These are phyloP conservation scores for Coix lacrymajobi DNA, from an alignment of 176 grass and related monocot species.

Conservation along the genomic window DNA sequence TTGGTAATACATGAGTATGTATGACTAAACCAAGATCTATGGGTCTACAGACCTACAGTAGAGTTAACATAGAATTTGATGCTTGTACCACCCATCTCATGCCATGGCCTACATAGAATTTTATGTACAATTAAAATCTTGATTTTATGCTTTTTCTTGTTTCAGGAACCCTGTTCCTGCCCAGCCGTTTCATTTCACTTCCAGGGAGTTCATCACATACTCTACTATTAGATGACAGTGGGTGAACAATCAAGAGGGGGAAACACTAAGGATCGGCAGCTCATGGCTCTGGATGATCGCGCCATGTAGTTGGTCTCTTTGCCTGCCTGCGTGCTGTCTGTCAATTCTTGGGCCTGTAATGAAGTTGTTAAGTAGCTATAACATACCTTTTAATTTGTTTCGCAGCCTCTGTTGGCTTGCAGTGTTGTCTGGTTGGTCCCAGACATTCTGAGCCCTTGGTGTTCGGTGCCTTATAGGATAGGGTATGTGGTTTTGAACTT, in stretches of 20 bases:
- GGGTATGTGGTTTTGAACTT: not conserved
- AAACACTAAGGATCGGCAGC: not conserved
- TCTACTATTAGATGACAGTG: constrained; percentile 54
- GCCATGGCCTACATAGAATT: not conserved
- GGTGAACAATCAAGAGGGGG: not conserved
- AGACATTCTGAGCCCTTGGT: not conserved
- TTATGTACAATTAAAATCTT: not conserved
- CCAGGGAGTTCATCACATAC: constrained; percentile 80
- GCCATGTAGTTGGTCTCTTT: not conserved
- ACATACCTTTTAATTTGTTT: not conserved
- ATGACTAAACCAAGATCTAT: not conserved
- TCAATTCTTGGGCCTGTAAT: not conserved
- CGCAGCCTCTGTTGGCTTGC: not conserved
- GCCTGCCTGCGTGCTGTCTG: not conserved
- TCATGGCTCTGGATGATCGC: not conserved
- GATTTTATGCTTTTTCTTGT: not conserved
- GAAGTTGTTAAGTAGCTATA: not conserved
- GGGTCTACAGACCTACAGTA: not conserved
- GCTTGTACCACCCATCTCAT: not conserved
- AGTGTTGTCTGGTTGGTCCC: not conserved
- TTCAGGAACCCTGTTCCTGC: constrained; percentile 41
- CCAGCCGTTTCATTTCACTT: constrained; percentile 90
- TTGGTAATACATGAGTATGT: not conserved
- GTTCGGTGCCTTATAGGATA: not conserved
- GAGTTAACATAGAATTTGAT: not conserved